Conservation (phyloP, 2,329 filamentous ascomycete genomes). For the Fusarium mangiferae region DNA sequence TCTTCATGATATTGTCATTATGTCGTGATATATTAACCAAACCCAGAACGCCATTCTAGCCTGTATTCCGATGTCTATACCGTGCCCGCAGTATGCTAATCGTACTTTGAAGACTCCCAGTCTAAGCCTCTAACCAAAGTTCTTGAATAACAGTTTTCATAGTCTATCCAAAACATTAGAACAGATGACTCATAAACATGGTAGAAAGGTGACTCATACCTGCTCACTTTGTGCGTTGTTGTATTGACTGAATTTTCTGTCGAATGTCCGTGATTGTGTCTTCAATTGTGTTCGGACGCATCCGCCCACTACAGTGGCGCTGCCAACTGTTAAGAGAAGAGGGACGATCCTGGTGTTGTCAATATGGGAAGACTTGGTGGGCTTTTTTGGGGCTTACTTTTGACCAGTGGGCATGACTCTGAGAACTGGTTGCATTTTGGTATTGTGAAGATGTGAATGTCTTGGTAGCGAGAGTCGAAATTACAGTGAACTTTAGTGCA, state of each 20-base stretch:
- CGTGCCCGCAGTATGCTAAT: neutral
- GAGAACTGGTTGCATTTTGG: conserved; percentile 35
- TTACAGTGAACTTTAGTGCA: neutral
- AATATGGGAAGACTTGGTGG: neutral
- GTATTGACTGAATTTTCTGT: conserved; percentile 39
- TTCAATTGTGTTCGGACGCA: conserved; percentile 32
- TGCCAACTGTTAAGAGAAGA: conserved; percentile 38
- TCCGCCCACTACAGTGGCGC: conserved; percentile 24
- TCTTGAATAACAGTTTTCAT: conserved; percentile 13
- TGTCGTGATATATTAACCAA: neutral
- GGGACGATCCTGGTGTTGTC: conserved; percentile 35
- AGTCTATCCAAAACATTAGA: conserved; percentile 19
- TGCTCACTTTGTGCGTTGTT: conserved; percentile 38
- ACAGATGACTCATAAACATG: neutral
- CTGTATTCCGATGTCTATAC: neutral
- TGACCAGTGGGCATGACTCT: conserved; percentile 24
- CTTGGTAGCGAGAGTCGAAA: neutral
- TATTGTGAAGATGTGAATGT: neutral
- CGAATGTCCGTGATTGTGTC: conserved; percentile 32
- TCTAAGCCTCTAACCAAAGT: conserved; percentile 20
- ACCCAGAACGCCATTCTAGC: neutral
- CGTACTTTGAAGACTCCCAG: neutral
- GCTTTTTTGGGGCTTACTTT: conserved; percentile 16
- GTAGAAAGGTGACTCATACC: conserved; percentile 9
- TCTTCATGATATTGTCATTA: neutral